Conservation (phyloP, 2,329 filamentous ascomycete species). For the Parafenestella ontariensis region DNA sequence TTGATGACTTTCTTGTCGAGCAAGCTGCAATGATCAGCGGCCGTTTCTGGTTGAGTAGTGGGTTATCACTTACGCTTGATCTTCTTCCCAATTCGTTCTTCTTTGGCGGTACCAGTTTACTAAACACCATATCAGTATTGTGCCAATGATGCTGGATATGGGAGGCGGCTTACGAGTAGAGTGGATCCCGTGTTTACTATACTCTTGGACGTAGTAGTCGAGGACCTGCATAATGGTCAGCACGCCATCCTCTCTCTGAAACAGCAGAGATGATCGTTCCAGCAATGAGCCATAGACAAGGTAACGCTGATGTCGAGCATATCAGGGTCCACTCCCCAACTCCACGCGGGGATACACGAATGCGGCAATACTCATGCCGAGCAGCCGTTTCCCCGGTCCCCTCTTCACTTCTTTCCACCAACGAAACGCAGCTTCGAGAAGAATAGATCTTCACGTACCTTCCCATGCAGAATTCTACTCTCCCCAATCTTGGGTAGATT, state of each 20-base stretch:
- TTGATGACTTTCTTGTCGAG: slow-evolving; percentile 42
- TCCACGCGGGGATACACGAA: neutral
- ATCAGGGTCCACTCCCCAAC: neutral
- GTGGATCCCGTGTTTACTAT: slow-evolving; percentile 73
- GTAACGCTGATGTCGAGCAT: slow-evolving; percentile 11
- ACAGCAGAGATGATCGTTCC: slow-evolving; percentile 2
- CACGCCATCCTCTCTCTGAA: slow-evolving; percentile 13
- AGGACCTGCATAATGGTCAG: slow-evolving; percentile 61
- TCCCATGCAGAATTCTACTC: slow-evolving; percentile 67
- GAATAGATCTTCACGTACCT: slow-evolving; percentile 52
- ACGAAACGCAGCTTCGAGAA: neutral
- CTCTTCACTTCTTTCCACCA: neutral
- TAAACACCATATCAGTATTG: slow-evolving; percentile 31
- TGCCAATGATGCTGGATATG: neutral
- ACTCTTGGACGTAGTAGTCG: slow-evolving; percentile 78
- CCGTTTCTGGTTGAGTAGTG: no score
- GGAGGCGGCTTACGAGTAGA: slow-evolving; percentile 66
- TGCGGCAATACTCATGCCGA: neutral
- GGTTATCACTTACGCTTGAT: slow-evolving; percentile 51
- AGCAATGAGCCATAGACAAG: slow-evolving; percentile 2
- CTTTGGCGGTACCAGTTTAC: slow-evolving; percentile 88
- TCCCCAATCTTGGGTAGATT: slow-evolving; percentile 64
- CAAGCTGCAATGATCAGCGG: slow-evolving; percentile 6
- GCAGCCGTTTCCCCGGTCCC: neutral
- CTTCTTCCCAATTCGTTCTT: slow-evolving; percentile 78